A percentile compares a stretch with the other conserved stretches of the same genome.
These are phyloP conservation scores for Phytophthora sansomeana DNA, from an alignment of 352 stramenopile species.

Conservation along the genomic window DNA sequence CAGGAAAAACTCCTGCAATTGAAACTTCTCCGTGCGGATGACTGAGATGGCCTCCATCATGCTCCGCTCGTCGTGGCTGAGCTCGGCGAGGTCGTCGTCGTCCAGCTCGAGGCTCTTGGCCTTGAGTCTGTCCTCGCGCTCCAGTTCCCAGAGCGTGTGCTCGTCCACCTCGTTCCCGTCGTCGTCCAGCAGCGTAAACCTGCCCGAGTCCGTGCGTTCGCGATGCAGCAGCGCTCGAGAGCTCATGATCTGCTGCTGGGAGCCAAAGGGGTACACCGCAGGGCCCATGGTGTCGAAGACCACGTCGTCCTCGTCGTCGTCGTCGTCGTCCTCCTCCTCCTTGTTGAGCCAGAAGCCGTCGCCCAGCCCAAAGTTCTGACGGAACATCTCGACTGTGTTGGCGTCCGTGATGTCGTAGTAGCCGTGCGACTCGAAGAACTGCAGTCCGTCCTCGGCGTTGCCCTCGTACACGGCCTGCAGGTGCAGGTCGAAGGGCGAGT, in stretches of 20 bases:
- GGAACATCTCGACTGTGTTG: constrained; percentile 86
- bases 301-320: constrained; percentile 23
- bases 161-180: constrained; percentile 75
- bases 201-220: constrained; percentile 41
- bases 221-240: constrained; percentile 41
- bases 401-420: constrained; percentile 87
- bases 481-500: constrained; percentile 72
- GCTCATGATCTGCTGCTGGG: constrained; percentile 40
- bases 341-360: constrained; percentile 69
- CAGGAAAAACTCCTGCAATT: constrained; percentile 66
- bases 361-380: constrained; percentile 71
- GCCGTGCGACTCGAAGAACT: constrained; percentile 83
- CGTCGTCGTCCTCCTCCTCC: constrained; percentile 33
- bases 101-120: constrained; percentile 65
- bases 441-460: constrained; percentile 60
- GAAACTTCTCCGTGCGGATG: constrained; percentile 70
- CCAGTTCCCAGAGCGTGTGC: constrained; percentile 56
- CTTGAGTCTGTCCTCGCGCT: constrained; percentile 58
- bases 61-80: constrained; percentile 59
- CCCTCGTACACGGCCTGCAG: constrained; percentile 72
- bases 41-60: constrained; percentile 63
- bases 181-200: constrained; percentile 71
- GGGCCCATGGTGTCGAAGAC: constrained; percentile 28
- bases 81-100: constrained; percentile 70
- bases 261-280: constrained; percentile 52